Base-by-base conservation (phyloP, 805 yeast species). In the Candida loeiensis region DNA sequence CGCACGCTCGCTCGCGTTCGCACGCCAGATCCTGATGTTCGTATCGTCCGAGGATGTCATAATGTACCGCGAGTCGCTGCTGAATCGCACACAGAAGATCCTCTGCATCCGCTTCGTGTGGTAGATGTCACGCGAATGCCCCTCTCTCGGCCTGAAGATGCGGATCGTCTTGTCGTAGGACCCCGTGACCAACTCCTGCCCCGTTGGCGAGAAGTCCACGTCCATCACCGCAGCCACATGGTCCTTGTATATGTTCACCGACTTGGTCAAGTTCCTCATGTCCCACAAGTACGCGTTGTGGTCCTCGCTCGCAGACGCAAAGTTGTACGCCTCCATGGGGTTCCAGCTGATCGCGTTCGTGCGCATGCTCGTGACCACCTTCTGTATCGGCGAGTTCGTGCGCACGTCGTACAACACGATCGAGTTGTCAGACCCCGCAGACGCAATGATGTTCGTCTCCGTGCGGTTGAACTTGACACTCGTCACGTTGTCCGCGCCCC, bases 61-160 rank as follows among this genome's bases (percentile, higher is more conserved):
- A 25, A 93, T 78, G 64, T 88, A 93, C 56, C 82, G 80, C 40
- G 95, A 76, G 63, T 93, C 99, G 78, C 88, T 88, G 6, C 96
- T 78, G 63, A 73, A 95, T 48, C 82, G 80, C 29, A 83, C 87
- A 41, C 85, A 76, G 63, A 89, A 87, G 8, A 93, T 85, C 44
- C 91, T 82, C 67, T 93, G 99, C 99, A 93, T 93, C 59, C 99
- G 78, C 69, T 88, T 89, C 11, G 99, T 93, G 56, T 93, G 99
- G 61, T 93, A 93, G 32, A 95, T 76, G 55, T 93, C 99, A 46
- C 97, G 74, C 4, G 96, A 85, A 62, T 91, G 98, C 26, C 99
- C 98, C 47, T 84, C 85, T 25, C 76, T 68, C 1, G 79, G 68
- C 39, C 80, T 79, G 64, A 67, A 93, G 14, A 93, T 80, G 51